Percentiles rank a stretch among this genome's conserved stretches.
phyloP scores from a whole-genome alignment of 495 filamentous ascomycete genomes.

The Neurospora sublineolata region DNA sequence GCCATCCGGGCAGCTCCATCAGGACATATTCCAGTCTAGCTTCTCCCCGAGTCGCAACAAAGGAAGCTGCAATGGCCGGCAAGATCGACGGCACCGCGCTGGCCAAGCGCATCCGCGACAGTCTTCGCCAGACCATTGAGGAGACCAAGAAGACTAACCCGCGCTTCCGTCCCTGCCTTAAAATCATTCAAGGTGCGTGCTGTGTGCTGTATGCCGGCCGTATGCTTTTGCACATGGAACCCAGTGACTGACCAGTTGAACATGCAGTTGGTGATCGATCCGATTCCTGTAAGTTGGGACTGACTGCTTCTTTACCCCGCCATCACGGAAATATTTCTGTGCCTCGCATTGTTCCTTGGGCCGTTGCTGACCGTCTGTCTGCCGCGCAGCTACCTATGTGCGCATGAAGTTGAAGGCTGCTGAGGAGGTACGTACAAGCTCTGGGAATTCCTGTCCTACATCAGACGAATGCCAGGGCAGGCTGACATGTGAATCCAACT shows the following conservation, averaged over 20 bases:
- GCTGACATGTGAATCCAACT: background rate
- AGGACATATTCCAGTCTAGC: constrained; percentile 30
- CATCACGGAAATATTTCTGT: background rate
- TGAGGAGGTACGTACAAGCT: constrained; percentile 55
- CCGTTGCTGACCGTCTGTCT: constrained; percentile 12
- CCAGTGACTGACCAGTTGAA: constrained; percentile 5
- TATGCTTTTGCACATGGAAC: background rate
- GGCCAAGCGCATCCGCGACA: constrained; percentile 77
- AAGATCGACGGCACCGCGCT: constrained; percentile 95
- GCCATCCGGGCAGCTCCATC: background rate
- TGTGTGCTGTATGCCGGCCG: background rate
- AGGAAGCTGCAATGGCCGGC: constrained; percentile 62
- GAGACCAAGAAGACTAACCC: constrained; percentile 70
- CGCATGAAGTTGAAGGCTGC: constrained; percentile 99
- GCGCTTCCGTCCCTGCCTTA: constrained; percentile 74
- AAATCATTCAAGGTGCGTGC: constrained; percentile 77
- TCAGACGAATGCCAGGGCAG: background rate
- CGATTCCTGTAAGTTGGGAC: constrained; percentile 66
- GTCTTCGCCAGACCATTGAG: constrained; percentile 65
- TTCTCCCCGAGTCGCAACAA: constrained; percentile 44
- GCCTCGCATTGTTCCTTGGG: constrained; percentile 4
- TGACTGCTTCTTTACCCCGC: constrained; percentile 1
- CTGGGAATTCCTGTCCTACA: background rate
- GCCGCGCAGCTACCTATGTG: constrained; percentile 76
- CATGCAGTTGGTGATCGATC: constrained; percentile 68